Percentiles rank a stretch among this genome's conserved stretches.
phyloP scores from a whole-genome alignment of 2,329 filamentous ascomycete genomes.

The Emmonsiellopsis sp. region DNA sequence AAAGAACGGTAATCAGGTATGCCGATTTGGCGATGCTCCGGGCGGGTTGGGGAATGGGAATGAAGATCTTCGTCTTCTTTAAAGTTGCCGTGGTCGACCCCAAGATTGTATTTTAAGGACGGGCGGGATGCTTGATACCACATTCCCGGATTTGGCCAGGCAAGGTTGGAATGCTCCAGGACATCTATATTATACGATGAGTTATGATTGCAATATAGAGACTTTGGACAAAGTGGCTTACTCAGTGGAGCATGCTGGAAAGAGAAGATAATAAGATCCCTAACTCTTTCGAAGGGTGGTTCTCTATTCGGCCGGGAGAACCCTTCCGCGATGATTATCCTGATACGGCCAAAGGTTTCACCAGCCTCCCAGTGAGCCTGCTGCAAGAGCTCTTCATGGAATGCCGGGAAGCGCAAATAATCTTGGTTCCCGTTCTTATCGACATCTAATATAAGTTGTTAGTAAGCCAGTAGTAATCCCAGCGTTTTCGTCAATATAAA shows the following conservation, averaged over 20 bases:
- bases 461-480: constrained; percentile 13
- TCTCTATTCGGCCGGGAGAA: constrained; percentile 43
- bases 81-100: constrained; percentile 19
- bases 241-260: constrained; percentile 77
- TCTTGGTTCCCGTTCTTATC: constrained; percentile 51
- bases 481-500: constrained; percentile 27
- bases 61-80: constrained; percentile 47
- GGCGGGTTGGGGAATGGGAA: constrained; percentile 50
- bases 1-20: constrained; percentile 13
- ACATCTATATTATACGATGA: constrained; percentile 43
- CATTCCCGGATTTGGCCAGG: constrained; percentile 69
- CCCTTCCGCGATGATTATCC: constrained; percentile 65
- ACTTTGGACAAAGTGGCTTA: constrained; percentile 30
- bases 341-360: constrained; percentile 65
- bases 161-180: constrained; percentile 62
- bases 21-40: constrained; percentile 15
- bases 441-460: constrained; percentile 20
- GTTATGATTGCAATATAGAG: not conserved
- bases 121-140: constrained; percentile 45
- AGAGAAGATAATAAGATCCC: constrained; percentile 67
- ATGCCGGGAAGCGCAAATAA: constrained; percentile 61
- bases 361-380: constrained; percentile 63
- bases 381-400: constrained; percentile 58
- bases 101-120: constrained; percentile 23
- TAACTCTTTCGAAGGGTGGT: constrained; percentile 54